Evolutionary conservation across 2,329 filamentous ascomycete species (phyloP).

Genomic region (Aspergillus sp.): DNA sequence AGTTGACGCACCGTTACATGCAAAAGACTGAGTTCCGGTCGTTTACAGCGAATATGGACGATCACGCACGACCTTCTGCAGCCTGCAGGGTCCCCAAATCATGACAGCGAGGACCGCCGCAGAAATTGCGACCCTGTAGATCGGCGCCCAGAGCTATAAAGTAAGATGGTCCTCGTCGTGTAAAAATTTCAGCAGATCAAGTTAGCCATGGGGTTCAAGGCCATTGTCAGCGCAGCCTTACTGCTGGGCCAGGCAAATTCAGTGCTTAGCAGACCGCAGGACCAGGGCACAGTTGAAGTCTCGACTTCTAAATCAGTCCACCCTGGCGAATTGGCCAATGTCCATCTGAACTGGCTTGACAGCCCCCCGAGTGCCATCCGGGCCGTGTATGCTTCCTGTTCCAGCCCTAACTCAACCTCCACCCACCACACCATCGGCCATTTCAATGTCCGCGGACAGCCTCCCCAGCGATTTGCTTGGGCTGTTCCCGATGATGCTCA

Average conservation of each 20-base stretch:
- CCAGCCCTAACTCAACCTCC: background rate
- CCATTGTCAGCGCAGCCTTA: background rate
- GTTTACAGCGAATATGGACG: too few relatives aligned
- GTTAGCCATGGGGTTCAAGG: background rate
- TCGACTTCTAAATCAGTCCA: background rate
- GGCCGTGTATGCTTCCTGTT: background rate
- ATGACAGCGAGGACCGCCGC: background rate
- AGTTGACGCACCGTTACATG: too few relatives aligned
- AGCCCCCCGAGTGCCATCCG: background rate
- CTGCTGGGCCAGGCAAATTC: background rate
- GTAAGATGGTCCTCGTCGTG: background rate
- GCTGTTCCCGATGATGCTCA: background rate
- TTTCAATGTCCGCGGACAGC: background rate
- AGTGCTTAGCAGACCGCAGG: background rate
- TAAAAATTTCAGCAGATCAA: background rate
- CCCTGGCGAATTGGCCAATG: background rate
- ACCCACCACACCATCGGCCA: background rate
- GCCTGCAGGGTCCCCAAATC: background rate
- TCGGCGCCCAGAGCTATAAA: background rate
- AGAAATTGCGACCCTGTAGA: background rate
- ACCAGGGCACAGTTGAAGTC: background rate
- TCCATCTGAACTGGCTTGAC: background rate
- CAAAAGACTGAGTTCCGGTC: too few relatives aligned
- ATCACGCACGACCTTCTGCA: background rate
- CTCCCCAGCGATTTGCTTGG: background rate